These are phyloP conservation scores for Daldinia sp. DNA, from an alignment of 2,329 filamentous ascomycete genomes.

Conservation along the genomic window DNA sequence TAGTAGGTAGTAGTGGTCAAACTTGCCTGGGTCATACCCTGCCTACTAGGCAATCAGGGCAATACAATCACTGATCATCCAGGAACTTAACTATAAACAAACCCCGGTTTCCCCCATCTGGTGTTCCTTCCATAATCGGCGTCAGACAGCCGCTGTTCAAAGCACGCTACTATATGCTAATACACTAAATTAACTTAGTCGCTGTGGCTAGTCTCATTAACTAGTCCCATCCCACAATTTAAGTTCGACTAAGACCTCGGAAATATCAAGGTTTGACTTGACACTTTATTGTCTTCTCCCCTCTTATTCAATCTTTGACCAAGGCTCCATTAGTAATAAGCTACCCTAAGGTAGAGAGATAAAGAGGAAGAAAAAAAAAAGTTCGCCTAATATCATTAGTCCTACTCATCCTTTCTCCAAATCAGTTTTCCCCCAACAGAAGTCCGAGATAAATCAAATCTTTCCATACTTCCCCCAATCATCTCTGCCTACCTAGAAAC, in stretches of 20 bases:
- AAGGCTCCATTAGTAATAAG: neutral
- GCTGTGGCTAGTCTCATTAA: neutral
- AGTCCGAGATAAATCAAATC: constrained; percentile 28
- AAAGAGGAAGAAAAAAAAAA: neutral
- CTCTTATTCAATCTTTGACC: neutral
- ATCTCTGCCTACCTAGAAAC: neutral
- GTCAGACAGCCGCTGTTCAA: constrained; percentile 7
- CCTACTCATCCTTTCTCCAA: neutral
- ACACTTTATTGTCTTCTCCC: neutral
- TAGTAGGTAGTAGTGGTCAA: neutral
- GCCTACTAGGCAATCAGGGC: neutral
- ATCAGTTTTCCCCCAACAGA: constrained; percentile 26
- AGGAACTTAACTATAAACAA: neutral
- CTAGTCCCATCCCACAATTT: constrained; percentile 32
- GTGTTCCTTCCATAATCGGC: constrained; percentile 31
- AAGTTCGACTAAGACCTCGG: constrained; percentile 17
- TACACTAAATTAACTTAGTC: neutral
- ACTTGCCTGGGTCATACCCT: too few species aligned
- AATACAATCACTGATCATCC: neutral
- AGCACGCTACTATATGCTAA: neutral
- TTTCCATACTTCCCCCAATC: neutral
- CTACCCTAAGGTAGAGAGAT: too few species aligned
- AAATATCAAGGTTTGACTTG: constrained; percentile 10
- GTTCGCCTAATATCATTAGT: neutral
- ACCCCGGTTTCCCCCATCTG: constrained; percentile 11